Evolutionary conservation across 768 basidiomycete genomes (phyloP), one percentile per base, ranked within the genome.

Genomic region (Lentinula boryana): DNA sequence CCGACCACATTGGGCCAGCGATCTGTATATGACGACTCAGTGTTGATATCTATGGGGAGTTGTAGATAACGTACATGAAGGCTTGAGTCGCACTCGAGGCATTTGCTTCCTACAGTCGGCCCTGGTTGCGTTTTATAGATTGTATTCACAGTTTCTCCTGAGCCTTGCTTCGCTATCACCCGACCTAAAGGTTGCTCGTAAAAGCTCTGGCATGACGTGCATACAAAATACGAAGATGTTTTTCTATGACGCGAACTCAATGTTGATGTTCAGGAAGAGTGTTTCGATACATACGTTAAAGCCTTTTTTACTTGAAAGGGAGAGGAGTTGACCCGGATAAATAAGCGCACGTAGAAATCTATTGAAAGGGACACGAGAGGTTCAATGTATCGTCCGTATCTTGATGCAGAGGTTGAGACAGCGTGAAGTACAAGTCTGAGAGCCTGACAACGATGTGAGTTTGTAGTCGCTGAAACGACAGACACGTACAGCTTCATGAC

Each of bases 1-100:
- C 95, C 5, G 89, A 86, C 97, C 97, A 98, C 91, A 99, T 95
- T 0, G 97, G 97, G 1, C 97, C 97, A 18, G 90, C 93, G 38
- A 95, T 69, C 93, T 96, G 63, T 21, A 23, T 4, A 5, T 27
- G 18, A 52, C 27, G 46, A 40, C 16, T 60, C 55, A 57, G 49
- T 44, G 43, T 13, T 13, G 27, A 21, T 32, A 21, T 16, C 36
- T 32, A 7, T 21, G n/a, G 13, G 46, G n/a, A 43, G 44, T 38
- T 44, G 44, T 38, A 38, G 38, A n/a, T 35, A 35, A 74, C 83
- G 56, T 68, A 95, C 92, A 72, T 95, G 91, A 64, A 93, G 73
- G 15, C 75, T 73, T 4, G 84, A 84, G 15, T 87, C 85, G 69
- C 96, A 99, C 70, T 98, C 89, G 0, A 85, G 83, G 69, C 97